A percentile compares a stretch with the other conserved stretches of the same genome.
Evolutionary conservation across 225 moss, liverwort and hornwort species (phyloP).

Genomic region (Ulota crispa): DNA sequence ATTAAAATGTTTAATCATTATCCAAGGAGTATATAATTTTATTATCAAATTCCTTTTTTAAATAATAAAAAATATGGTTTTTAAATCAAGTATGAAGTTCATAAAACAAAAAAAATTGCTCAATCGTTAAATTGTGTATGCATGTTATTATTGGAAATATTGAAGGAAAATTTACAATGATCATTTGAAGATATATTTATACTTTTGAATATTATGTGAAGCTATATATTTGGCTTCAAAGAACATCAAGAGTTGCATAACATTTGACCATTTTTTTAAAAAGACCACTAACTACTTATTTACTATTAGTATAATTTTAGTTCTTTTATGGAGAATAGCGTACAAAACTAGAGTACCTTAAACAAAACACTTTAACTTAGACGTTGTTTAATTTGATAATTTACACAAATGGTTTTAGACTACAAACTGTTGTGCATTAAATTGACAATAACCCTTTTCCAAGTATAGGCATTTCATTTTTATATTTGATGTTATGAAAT

Average conservation of each 20-base stretch:
- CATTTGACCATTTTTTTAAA: accelerated
- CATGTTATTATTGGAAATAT: accelerated
- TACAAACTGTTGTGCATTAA: background rate
- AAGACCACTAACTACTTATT: too few relatives aligned
- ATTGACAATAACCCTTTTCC: accelerated
- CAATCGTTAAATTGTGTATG: too few relatives aligned
- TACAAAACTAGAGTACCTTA: background rate
- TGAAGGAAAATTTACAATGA: accelerated
- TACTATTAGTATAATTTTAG: accelerated
- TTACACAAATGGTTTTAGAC: background rate
- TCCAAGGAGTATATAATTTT: background rate
- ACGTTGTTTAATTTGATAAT: background rate
- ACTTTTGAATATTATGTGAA: background rate
- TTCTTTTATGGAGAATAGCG: accelerated
- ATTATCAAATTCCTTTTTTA: accelerated
- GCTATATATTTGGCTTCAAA: accelerated
- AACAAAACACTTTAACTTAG: accelerated
- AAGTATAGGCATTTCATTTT: accelerated
- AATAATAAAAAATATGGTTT: background rate
- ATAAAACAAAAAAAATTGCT: too few relatives aligned
- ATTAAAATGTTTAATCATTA: background rate
- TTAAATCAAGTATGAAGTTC: too few relatives aligned
- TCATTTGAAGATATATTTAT: accelerated
- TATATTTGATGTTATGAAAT: accelerated
- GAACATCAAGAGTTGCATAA: accelerated